phyloP scores from a whole-genome alignment of 345 rosid species.

The Eucalyptus polyanthemos region DNA sequence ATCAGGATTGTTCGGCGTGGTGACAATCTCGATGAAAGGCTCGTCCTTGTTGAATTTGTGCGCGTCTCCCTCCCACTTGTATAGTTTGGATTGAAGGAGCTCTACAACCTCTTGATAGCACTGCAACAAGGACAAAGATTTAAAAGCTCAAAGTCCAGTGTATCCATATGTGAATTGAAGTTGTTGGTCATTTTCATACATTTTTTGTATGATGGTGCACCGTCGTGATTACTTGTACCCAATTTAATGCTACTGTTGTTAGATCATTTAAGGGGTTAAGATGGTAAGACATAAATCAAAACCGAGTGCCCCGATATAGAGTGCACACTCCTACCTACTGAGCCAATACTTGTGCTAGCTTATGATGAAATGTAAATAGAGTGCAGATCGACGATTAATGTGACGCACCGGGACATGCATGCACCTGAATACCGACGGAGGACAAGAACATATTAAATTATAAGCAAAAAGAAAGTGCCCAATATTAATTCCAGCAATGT shows the following conservation, averaged over 20 bases:
- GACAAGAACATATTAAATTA: neutral
- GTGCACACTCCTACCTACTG: neutral
- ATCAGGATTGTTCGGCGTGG: slow-evolving; percentile 84
- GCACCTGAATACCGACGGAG: neutral
- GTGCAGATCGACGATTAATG: neutral
- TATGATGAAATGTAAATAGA: neutral
- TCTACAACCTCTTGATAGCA: slow-evolving; percentile 46
- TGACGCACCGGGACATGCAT: neutral
- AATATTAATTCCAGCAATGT: neutral
- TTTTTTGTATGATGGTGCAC: neutral
- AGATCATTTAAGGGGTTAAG: neutral
- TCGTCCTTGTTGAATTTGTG: slow-evolving; percentile 36
- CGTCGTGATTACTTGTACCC: neutral
- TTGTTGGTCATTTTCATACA: neutral
- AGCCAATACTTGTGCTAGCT: neutral
- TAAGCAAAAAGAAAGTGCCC: neutral
- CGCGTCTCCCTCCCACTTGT: slow-evolving; percentile 89
- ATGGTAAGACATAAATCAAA: neutral
- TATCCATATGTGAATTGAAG: neutral
- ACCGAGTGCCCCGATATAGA: neutral
- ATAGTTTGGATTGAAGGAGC: slow-evolving; percentile 45
- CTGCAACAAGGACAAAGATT: slow-evolving; percentile 12
- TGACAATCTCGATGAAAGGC: slow-evolving; percentile 58
- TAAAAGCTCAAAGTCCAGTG: neutral
- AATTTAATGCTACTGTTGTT: neutral